A percentile compares a stretch with the other conserved stretches of the same genome.
phyloP scores from a whole-genome alignment of 805 yeast genomes.

The Candida coleopterorum region DNA sequence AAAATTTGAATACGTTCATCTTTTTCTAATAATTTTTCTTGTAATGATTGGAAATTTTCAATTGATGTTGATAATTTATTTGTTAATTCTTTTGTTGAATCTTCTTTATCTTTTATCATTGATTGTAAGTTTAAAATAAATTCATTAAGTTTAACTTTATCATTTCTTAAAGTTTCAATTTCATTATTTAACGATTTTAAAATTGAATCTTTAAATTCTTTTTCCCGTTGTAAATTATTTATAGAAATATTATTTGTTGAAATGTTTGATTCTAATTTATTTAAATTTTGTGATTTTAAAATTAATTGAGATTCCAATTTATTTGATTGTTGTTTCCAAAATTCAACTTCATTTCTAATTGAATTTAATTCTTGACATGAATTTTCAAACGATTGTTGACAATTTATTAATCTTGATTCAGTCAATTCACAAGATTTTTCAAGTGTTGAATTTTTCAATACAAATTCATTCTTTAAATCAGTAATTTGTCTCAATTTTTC shows the following conservation, averaged over 20 bases:
- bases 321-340: constrained; percentile 39
- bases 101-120: constrained; percentile 57
- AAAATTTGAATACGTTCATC: constrained; percentile 51
- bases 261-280: constrained; percentile 45
- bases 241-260: constrained; percentile 43
- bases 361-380: constrained; percentile 24
- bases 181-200: constrained; percentile 52
- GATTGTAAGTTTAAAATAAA: constrained; percentile 58
- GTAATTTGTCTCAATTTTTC: constrained; percentile 24
- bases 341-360: constrained; percentile 23
- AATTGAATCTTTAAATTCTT: constrained; percentile 42
- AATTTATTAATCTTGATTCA: constrained; percentile 47
- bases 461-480: constrained; percentile 35
- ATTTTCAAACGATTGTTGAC: constrained; percentile 29
- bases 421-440: constrained; percentile 50
- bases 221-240: constrained; percentile 51
- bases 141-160: constrained; percentile 53
- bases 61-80: constrained; percentile 46
- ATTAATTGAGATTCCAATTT: constrained; percentile 34
- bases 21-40: constrained; percentile 43
- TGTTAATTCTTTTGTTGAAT: constrained; percentile 44
- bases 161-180: constrained; percentile 48
- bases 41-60: constrained; percentile 40
- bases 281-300: constrained; percentile 43
- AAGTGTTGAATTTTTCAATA: constrained; percentile 48